A percentile compares a stretch with the other conserved stretches of the same genome.
These are phyloP conservation scores for Rickenella mellea DNA, from an alignment of 768 basidiomycete genomes.

Conservation along the genomic window DNA sequence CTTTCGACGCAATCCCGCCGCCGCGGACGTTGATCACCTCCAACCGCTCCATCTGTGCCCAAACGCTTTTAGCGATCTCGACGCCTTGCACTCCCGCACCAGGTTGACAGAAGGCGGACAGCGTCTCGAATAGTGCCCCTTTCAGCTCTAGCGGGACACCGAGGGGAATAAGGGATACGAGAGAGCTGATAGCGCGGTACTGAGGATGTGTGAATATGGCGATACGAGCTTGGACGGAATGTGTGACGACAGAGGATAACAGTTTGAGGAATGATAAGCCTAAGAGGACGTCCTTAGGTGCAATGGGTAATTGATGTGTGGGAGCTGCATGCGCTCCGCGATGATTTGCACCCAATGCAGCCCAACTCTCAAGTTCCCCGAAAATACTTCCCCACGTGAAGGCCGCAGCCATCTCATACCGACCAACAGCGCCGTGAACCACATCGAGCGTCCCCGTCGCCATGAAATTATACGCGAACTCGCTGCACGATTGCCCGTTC, in stretches of 20 bases:
- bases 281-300: constrained; percentile 66
- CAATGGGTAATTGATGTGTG: constrained; percentile 30
- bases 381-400: constrained; percentile 79
- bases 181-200: constrained; percentile 73
- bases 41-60: constrained; percentile 75
- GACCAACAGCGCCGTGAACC: constrained; percentile 42
- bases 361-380: constrained; percentile 67
- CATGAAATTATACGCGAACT: constrained; percentile 84
- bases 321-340: constrained; percentile 20
- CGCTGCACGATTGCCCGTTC: constrained; percentile 77
- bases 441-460: constrained; percentile 66
- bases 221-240: constrained; percentile 70
- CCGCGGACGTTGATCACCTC: constrained; percentile 75
- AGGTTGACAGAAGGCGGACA: constrained; percentile 76
- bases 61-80: constrained; percentile 75
- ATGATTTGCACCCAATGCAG: constrained; percentile 37
- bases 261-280: constrained; percentile 77
- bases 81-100: constrained; percentile 65
- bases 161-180: constrained; percentile 70
- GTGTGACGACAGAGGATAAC: constrained; percentile 61
- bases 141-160: constrained; percentile 87
- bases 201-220: constrained; percentile 69
- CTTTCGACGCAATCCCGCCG: constrained; percentile 51
- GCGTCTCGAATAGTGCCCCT: constrained; percentile 70
- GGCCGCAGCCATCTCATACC: constrained; percentile 23